These are phyloP conservation scores for Nakazawaea wyomingensis DNA, from an alignment of 805 yeast species.

Conservation along the genomic window DNA sequence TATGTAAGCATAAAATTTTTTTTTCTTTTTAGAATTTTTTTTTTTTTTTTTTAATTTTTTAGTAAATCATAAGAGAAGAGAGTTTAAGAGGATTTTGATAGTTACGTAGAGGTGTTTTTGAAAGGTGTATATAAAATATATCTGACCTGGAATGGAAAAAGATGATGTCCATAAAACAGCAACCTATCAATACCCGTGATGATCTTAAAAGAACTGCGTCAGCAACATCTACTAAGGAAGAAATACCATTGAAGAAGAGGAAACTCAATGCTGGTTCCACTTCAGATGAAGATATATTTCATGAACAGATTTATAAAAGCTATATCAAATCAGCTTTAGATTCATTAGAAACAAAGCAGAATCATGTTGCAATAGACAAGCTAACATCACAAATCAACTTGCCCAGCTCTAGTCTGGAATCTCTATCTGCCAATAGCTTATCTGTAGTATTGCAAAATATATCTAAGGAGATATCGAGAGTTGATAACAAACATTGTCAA, in stretches of 20 bases:
- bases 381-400: slow-evolving; percentile 55
- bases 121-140: not conserved
- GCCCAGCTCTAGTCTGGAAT: slow-evolving; percentile 47
- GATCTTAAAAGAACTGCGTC: slow-evolving; percentile 3
- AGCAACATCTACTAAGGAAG: not conserved
- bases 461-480: slow-evolving; percentile 58
- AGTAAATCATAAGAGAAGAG: not conserved
- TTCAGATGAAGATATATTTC: slow-evolving; percentile 14
- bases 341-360: slow-evolving; percentile 56
- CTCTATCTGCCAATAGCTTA: slow-evolving; percentile 49
- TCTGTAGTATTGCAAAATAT: slow-evolving; percentile 51
- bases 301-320: slow-evolving; percentile 22
- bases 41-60: not conserved
- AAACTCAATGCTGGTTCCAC: not conserved
- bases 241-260: slow-evolving; percentile 1
- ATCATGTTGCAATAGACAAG: slow-evolving; percentile 50
- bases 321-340: slow-evolving; percentile 66
- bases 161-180: slow-evolving; percentile 13
- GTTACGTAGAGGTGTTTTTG: too few species aligned
- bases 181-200: not conserved
- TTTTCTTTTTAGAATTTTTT: not conserved
- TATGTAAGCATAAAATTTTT: not conserved
- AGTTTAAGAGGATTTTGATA: too few species aligned
- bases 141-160: not conserved
- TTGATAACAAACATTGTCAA: slow-evolving; percentile 52